phyloP scores from a whole-genome alignment of 768 basidiomycete genomes.

The Amanita jacksonii region DNA sequence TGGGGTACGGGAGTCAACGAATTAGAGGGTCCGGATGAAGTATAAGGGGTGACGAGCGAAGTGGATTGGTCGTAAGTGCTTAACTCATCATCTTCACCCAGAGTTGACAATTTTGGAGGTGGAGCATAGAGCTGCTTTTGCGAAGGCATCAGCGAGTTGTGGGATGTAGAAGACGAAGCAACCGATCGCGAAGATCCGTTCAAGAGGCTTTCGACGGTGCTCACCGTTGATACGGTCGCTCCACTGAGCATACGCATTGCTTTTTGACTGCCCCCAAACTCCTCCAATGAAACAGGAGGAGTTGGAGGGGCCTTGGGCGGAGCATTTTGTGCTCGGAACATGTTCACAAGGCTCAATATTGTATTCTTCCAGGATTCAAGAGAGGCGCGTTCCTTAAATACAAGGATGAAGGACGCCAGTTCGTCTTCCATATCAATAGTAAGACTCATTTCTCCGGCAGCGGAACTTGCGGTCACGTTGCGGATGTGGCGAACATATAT shows the following conservation, averaged over 20 bases:
- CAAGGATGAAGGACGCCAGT: conserved; percentile 90
- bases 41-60: conserved; percentile 58
- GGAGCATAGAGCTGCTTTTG: conserved; percentile 24
- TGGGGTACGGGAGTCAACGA: conserved; percentile 76
- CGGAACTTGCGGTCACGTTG: conserved; percentile 72
- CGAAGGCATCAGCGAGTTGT: conserved; percentile 39
- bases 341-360: conserved; percentile 68
- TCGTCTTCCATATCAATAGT: conserved; percentile 99
- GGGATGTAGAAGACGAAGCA: conserved; percentile 65
- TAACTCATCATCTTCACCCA: conserved; percentile 66
- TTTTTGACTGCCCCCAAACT: conserved; percentile 71
- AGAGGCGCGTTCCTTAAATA: conserved; percentile 85
- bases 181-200: conserved; percentile 59
- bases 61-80: conserved; percentile 48
- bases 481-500: conserved; percentile 96
- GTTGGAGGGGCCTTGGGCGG: conserved; percentile 21
- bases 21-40: conserved; percentile 68
- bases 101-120: conserved; percentile 48
- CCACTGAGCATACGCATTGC: conserved; percentile 76
- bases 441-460: conserved; percentile 78
- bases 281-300: conserved; percentile 48
- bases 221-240: conserved; percentile 54
- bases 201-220: conserved; percentile 61
- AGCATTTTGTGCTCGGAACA: conserved; percentile 52
- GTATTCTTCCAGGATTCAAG: conserved; percentile 84